Base-by-base conservation (phyloP, 768 basidiomycete species). In the Lactifluus subvellereus region DNA sequence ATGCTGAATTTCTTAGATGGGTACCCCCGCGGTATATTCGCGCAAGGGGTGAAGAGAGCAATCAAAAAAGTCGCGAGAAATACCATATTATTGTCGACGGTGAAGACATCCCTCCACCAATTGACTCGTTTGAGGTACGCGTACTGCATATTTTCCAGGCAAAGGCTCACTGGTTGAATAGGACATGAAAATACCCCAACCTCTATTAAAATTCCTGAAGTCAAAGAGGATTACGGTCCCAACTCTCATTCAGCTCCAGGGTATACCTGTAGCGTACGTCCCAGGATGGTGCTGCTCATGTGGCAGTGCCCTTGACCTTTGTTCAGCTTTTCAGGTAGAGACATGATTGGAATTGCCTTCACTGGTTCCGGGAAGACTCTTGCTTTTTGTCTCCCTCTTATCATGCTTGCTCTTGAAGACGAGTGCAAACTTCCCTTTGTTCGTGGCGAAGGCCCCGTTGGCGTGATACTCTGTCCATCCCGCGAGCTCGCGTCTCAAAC, bases 311-410 rank as follows among this genome's bases (percentile, higher is more conserved):
- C 37, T 56, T 51, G 45, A 63, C 64, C 70, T 62, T 61, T 62
- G 38, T 43, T 33, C 71, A 94, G 94, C 38, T 98, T 98, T 73
- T 78, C 94, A 55, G 97, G 97, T 43, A 85, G 97, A 65, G 97
- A 99, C 73, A 89, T 98, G 77, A 99, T 98, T 66, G 97, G 97
- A 20, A 98, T 99, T 67, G 97, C 97, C 4, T 98, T 98, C 76
- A 99, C 97, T 30, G 97, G 97, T 43, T 98, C 96, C 0, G 97
- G 97, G 16, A 99, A 99, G 77, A 99, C 97, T 0, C 84, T 99
- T n/a, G 88, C 95, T 0, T 99, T 99, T 76, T 96, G 94, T 67
- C 78, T 99, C n/a, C 97, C 97, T 2, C 79, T 98, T 30, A 94
- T 98, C 68, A 98, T 99, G 97, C 79, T 91, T 68, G 89, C 94